phyloP scores from a whole-genome alignment of 345 rosid genomes.

The Dipteronia sinensis region DNA sequence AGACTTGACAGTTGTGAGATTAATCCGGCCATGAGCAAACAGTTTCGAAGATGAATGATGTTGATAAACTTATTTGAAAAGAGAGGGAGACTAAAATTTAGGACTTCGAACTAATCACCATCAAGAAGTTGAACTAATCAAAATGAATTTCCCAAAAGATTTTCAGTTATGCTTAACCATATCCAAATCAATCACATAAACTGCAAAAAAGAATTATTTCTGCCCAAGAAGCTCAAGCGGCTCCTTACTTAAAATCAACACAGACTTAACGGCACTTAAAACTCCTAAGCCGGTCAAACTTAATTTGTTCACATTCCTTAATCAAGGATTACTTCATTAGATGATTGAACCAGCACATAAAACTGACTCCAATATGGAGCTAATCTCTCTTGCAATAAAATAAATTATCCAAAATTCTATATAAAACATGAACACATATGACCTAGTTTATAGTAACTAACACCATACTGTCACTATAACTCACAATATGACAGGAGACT shows the following conservation, averaged over 20 bases:
- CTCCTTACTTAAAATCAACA: background rate
- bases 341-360: background rate
- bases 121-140: background rate
- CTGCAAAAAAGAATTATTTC: too few relatives aligned
- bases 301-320: background rate
- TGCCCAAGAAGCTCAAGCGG: background rate
- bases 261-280: background rate
- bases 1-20: background rate
- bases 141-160: background rate
- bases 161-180: background rate
- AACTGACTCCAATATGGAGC: background rate
- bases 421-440: background rate
- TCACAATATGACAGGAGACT: background rate
- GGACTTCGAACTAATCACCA: background rate
- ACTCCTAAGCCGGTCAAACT: background rate
- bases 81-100: background rate
- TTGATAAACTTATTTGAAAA: background rate
- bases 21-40: background rate
- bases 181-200: background rate
- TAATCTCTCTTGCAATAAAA: background rate
- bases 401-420: too few relatives aligned
- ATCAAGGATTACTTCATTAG: background rate
- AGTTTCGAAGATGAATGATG: background rate
- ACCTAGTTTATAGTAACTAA: background rate
- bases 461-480: background rate